These are phyloP conservation scores for Pseudopyricularia cyperi DNA, from an alignment of 2,329 filamentous ascomycete species.

Conservation along the genomic window DNA sequence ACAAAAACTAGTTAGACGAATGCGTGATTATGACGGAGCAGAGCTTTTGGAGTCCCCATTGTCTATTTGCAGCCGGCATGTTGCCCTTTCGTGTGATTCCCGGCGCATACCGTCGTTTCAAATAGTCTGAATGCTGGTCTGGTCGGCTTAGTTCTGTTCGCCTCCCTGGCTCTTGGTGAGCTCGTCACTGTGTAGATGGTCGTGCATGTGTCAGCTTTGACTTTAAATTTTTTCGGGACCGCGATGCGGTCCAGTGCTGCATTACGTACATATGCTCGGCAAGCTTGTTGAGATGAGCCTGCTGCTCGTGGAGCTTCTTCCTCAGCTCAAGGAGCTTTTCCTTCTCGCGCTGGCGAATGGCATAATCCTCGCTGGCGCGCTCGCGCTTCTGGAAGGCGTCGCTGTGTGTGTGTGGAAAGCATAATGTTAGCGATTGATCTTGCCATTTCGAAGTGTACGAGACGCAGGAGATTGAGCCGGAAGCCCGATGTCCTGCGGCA, in stretches of 20 bases:
- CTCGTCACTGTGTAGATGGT: slow-evolving; percentile 45
- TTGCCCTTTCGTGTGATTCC: background rate
- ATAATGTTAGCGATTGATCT: background rate
- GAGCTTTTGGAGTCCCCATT: background rate
- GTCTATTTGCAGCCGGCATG: background rate
- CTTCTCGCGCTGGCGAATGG: slow-evolving; percentile 77
- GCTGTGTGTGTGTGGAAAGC: slow-evolving; percentile 28
- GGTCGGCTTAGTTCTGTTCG: slow-evolving; percentile 42
- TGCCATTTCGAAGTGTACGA: too few relatives aligned
- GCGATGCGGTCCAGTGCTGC: too few relatives aligned
- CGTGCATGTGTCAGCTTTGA: slow-evolving; percentile 2
- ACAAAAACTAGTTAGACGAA: slow-evolving; percentile 3
- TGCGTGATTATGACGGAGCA: background rate
- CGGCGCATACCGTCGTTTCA: background rate
- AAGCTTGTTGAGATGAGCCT: slow-evolving; percentile 71
- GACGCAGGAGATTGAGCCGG: too few relatives aligned
- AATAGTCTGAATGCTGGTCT: background rate
- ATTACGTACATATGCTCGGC: slow-evolving; percentile 69
- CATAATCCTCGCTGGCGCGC: slow-evolving; percentile 70
- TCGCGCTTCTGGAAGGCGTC: slow-evolving; percentile 92
- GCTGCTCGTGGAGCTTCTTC: slow-evolving; percentile 62
- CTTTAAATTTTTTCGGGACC: background rate
- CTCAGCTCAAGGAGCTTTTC: slow-evolving; percentile 75
- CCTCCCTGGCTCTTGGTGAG: slow-evolving; percentile 61
- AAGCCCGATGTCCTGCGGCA: too few relatives aligned